Conservation (phyloP, 768 basidiomycete species). For the Rhodotorula babjevae region DNA sequence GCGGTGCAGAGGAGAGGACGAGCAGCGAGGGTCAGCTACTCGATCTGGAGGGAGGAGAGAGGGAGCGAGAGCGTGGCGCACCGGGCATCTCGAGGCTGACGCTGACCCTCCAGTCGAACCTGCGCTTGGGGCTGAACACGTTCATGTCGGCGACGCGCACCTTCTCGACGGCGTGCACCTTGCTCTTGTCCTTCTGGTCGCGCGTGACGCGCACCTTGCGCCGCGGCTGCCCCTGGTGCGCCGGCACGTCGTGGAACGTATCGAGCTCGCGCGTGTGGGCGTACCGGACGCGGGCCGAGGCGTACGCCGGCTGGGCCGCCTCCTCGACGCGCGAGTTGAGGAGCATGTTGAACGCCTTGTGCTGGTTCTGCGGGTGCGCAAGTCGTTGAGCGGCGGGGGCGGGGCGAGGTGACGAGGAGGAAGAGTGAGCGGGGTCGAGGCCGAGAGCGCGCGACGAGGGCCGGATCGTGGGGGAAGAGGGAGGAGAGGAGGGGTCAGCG, state of each 20-base stretch:
- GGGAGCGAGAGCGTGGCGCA: slow-evolving; percentile 47
- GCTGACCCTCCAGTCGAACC: slow-evolving; percentile 87
- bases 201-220: slow-evolving; percentile 74
- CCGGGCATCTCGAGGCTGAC: slow-evolving; percentile 87
- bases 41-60: no score
- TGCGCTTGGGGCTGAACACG: slow-evolving; percentile 71
- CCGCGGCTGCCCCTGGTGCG: slow-evolving; percentile 46
- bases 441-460: neutral
- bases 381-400: no score
- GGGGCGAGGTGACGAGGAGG: no score
- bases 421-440: no score
- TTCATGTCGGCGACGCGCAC: slow-evolving; percentile 80
- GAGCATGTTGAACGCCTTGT: slow-evolving; percentile 75
- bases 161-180: slow-evolving; percentile 70
- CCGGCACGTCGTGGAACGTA: slow-evolving; percentile 45
- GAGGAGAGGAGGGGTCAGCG: neutral
- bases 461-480: neutral
- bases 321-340: slow-evolving; percentile 73
- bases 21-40: neutral
- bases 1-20: no score
- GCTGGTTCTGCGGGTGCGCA: slow-evolving; percentile 60
- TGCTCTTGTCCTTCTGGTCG: slow-evolving; percentile 63
- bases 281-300: slow-evolving; percentile 62
- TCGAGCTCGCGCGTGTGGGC: slow-evolving; percentile 64
- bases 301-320: slow-evolving; percentile 56